Evolutionary conservation across 305 asterid genomes (phyloP).

Genomic region (Solanum hybrid): DNA sequence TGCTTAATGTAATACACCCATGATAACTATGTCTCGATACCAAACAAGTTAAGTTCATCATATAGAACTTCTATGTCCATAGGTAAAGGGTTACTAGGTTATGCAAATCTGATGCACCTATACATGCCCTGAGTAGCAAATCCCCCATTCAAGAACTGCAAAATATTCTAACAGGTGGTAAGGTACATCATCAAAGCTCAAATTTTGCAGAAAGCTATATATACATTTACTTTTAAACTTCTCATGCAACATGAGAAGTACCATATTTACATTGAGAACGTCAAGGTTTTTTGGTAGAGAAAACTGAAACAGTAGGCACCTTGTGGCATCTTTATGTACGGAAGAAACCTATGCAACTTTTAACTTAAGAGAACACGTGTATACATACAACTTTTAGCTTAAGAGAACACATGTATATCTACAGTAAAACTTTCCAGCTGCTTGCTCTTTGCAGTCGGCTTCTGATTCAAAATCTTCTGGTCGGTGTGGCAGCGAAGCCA

Average conservation of each 20-base stretch:
- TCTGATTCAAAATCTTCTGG: constrained; percentile 15
- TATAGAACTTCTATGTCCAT: neutral
- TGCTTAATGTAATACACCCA: neutral
- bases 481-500: constrained; percentile 27
- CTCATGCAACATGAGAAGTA: neutral
- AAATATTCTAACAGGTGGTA: neutral
- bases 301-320: neutral
- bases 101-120: neutral
- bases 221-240: neutral
- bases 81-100: neutral
- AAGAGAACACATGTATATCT: constrained; percentile 31
- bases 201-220: neutral
- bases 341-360: constrained; percentile 7
- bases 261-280: neutral
- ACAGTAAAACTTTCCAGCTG: constrained; percentile 23
- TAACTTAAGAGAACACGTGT: constrained; percentile 24
- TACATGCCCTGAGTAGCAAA: neutral
- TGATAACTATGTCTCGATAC: neutral
- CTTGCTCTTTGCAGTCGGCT: constrained; percentile 12
- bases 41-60: neutral
- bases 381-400: constrained; percentile 10
- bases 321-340: neutral
- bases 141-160: neutral
- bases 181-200: neutral
- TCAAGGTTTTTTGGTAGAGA: neutral